These are phyloP conservation scores for Tolypocladium capitatum DNA, from an alignment of 2,329 filamentous ascomycete genomes.

Conservation along the genomic window DNA sequence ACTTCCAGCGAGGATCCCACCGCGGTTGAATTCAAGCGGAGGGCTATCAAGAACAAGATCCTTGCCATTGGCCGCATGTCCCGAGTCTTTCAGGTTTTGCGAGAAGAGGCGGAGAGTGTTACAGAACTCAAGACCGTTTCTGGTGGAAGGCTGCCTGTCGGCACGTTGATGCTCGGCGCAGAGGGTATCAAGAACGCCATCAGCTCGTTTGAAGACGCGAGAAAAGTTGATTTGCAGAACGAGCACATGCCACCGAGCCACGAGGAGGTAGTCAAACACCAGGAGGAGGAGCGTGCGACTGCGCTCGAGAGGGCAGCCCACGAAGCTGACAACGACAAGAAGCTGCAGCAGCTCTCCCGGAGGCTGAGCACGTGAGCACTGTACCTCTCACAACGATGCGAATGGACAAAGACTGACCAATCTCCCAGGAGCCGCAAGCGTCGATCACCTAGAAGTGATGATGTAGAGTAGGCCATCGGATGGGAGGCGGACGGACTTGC, in stretches of 20 bases:
- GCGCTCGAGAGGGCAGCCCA: constrained; percentile 75
- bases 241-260: constrained; percentile 85
- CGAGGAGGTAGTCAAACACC: constrained; percentile 78
- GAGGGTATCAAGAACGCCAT: constrained; percentile 99
- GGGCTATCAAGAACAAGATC: constrained; percentile 99
- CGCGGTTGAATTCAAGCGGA: constrained; percentile 83
- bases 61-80: constrained; percentile 92
- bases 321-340: constrained; percentile 85
- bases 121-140: constrained; percentile 96
- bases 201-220: constrained; percentile 87
- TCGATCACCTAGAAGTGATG: constrained; percentile 4
- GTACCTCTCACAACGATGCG: not conserved
- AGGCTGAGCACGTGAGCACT: constrained; percentile 78
- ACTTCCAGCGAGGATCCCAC: constrained; percentile 52
- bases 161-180: constrained; percentile 93
- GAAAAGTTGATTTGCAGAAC: constrained; percentile 95
- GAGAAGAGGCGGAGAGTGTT: constrained; percentile 92
- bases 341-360: constrained; percentile 73
- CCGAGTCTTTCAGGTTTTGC: constrained; percentile 93
- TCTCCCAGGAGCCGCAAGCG: constrained; percentile 18
- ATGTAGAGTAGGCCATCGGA: not conserved
- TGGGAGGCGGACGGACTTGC: not conserved
- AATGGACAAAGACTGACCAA: not conserved
- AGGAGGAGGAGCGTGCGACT: constrained; percentile 65
- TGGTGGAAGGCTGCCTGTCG: constrained; percentile 81